These are phyloP conservation scores for Furcasterigmium sp. DNA, from an alignment of 2,329 filamentous ascomycete species.

Conservation along the genomic window DNA sequence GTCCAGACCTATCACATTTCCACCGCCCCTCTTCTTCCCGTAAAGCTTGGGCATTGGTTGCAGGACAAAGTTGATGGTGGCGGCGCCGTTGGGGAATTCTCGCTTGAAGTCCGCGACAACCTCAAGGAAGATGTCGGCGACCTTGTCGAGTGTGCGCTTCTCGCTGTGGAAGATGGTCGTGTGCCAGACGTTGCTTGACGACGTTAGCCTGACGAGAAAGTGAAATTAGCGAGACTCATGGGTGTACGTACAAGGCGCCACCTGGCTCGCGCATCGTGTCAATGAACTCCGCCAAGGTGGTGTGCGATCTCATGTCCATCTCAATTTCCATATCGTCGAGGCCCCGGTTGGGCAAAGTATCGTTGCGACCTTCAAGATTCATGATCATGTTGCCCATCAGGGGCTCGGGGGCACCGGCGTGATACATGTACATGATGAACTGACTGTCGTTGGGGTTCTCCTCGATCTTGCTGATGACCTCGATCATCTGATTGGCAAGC, in stretches of 20 bases:
- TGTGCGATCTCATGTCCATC: slow-evolving; percentile 2
- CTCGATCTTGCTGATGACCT: background rate
- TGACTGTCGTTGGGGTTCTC: slow-evolving; percentile 1
- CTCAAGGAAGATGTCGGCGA: slow-evolving; percentile 3
- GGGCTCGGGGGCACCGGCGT: background rate
- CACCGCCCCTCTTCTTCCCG: background rate
- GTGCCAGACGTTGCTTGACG: slow-evolving; percentile 4
- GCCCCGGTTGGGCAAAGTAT: slow-evolving; percentile 1
- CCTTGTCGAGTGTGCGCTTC: slow-evolving; percentile 3
- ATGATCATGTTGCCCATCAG: slow-evolving; percentile 6
- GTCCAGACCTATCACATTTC: slow-evolving; percentile 3
- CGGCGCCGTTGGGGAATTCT: background rate
- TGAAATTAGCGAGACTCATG: background rate
- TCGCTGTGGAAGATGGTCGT: slow-evolving; percentile 4
- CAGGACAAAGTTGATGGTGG: slow-evolving; percentile 12
- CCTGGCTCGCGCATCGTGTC: slow-evolving; percentile 5
- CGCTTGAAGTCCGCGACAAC: background rate
- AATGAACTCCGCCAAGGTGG: slow-evolving; percentile 2
- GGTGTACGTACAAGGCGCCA: background rate
- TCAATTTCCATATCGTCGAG: slow-evolving; percentile 3
- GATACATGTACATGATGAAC: slow-evolving; percentile 1
- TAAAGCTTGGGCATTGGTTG: slow-evolving; percentile 9
- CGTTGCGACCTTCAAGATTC: slow-evolving; percentile 3
- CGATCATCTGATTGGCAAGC: background rate
- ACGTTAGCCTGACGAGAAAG: background rate